Percentiles rank a stretch among this genome's conserved stretches.
phyloP scores from a whole-genome alignment of 2,329 filamentous ascomycete genomes.

The Venturiaceae sp. region DNA sequence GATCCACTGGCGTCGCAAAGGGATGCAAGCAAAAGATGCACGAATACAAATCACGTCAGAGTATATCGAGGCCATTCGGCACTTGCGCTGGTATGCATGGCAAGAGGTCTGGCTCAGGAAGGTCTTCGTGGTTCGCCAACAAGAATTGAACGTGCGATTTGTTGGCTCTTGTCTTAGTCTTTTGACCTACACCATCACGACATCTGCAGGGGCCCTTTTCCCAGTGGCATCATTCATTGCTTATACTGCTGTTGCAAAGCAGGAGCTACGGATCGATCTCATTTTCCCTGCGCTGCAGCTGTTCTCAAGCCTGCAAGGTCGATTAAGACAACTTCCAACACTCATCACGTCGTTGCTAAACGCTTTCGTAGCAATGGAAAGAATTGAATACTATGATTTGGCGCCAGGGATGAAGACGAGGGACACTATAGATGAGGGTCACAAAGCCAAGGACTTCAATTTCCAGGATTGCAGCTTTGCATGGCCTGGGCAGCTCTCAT shows the following conservation, averaged over 20 bases:
- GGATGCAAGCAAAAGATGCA: constrained; percentile 62
- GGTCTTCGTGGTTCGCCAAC: constrained; percentile 58
- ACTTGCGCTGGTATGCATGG: constrained; percentile 76
- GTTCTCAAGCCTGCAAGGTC: constrained; percentile 64
- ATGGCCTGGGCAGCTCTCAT: constrained; percentile 51
- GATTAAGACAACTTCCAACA: constrained; percentile 63
- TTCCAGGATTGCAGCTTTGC: constrained; percentile 55
- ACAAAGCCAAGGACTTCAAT: too few relatives aligned
- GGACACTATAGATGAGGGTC: too few relatives aligned
- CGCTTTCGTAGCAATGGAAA: constrained; percentile 68
- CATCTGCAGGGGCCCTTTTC: constrained; percentile 61
- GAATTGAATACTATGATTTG: constrained; percentile 78
- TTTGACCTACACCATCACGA: constrained; percentile 58
- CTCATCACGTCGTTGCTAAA: constrained; percentile 71
- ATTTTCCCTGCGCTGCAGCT: constrained; percentile 80
- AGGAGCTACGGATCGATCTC: constrained; percentile 64
- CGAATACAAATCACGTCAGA: constrained; percentile 74
- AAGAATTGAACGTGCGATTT: constrained; percentile 56
- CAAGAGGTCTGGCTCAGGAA: constrained; percentile 63
- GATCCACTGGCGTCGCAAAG: constrained; percentile 56
- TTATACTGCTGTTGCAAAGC: constrained; percentile 62
- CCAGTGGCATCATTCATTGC: constrained; percentile 74
- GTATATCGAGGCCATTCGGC: constrained; percentile 77
- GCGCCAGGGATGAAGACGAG: constrained; percentile 66
- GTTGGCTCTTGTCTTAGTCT: constrained; percentile 53